Percentiles rank a stretch among this genome's conserved stretches.
Evolutionary conservation across 768 basidiomycete species (phyloP).

Genomic region (Leccinum incarnatum): DNA sequence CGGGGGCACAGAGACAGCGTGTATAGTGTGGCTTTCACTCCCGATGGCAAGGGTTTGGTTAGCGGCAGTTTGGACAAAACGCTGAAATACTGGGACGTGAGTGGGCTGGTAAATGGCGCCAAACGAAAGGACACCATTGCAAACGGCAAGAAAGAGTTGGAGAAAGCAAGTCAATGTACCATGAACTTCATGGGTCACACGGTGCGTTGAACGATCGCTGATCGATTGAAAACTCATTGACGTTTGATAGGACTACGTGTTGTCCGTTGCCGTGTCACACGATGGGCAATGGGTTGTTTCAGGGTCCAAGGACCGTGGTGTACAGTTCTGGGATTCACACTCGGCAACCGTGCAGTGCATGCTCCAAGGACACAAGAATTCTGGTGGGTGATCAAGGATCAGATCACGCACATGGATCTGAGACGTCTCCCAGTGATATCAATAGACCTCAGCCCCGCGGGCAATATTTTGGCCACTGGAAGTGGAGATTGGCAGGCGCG

Average conservation of each 20-base stretch:
- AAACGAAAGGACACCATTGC: conserved; percentile 35
- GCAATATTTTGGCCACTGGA: conserved; percentile 63
- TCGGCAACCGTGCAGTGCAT: conserved; percentile 84
- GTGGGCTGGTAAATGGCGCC: conserved; percentile 29
- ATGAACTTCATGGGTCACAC: conserved; percentile 92
- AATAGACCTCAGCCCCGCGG: conserved; percentile 63
- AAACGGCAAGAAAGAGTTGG: conserved; percentile 48
- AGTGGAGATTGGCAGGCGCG: conserved; percentile 71
- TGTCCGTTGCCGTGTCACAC: conserved; percentile 78
- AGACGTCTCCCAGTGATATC: conserved; percentile 52
- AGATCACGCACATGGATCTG: conserved; percentile 5
- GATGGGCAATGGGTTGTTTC: conserved; percentile 96
- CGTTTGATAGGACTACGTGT: conserved; percentile 58
- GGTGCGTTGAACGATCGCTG: conserved; percentile 36
- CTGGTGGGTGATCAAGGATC: conserved; percentile 41
- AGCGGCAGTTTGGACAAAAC: conserved; percentile 91
- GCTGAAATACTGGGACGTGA: conserved; percentile 82
- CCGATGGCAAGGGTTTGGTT: conserved; percentile 84
- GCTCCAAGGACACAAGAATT: conserved; percentile 78
- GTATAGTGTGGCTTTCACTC: conserved; percentile 89
- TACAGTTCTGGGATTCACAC: conserved; percentile 89
- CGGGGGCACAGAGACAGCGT: conserved; percentile 82
- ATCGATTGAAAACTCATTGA: background rate
- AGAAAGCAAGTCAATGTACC: conserved; percentile 56
- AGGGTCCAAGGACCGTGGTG: conserved; percentile 93